Evolutionary conservation across 352 stramenopile genomes (phyloP), one percentile per base, ranked within the genome.

Genomic region (Poterioochromonas sp.): DNA sequence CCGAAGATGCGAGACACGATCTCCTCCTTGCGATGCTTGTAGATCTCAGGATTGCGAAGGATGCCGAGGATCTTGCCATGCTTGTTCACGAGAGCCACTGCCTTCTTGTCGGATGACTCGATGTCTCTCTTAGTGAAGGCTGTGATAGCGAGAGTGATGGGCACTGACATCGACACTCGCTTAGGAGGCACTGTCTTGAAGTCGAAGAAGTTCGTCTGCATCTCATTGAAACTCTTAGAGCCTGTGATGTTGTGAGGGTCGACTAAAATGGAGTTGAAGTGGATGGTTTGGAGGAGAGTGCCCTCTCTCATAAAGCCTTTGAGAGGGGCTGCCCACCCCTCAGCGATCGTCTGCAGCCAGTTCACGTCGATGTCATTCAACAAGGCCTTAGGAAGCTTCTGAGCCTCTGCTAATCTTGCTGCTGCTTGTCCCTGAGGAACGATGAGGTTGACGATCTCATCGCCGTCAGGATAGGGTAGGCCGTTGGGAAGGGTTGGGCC

Each of bases 281-380:
- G 94, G 5, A 98, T 84, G 8, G 93, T 94, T 83, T 98, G 94
- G 43, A 98, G 85, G 54, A 98, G 91, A 43, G 93, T 93, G 39
- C 93, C 93, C 83, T 98, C 93, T 37, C 94, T 87, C 94, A 98
- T 98, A 81, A 98, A 98, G 73, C 94, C 94, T 78, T 88, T 91
- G 5, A 98, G 86, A 41, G 94, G 94, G 39, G 90, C 87, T 5
- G 94, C 94, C 94, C 94, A 98, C 39, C 94, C 94, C 83, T 98
- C 94, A 47, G 91, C 93, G 80, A 98, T 91, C 44, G 96, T 93
- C 76, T 98, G 94, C 26, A 98, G 85, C 94, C 94, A 98, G 82
- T 98, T 97, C 34, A 98, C 86, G 83, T 98, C 94, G 82, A 98
- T 94, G 80, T 98, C 92, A 32, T 90, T 95, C 2, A 98, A 87